These are phyloP conservation scores for Hypoxylon sp. DNA, from an alignment of 2,329 filamentous ascomycete genomes.

Conservation along the genomic window DNA sequence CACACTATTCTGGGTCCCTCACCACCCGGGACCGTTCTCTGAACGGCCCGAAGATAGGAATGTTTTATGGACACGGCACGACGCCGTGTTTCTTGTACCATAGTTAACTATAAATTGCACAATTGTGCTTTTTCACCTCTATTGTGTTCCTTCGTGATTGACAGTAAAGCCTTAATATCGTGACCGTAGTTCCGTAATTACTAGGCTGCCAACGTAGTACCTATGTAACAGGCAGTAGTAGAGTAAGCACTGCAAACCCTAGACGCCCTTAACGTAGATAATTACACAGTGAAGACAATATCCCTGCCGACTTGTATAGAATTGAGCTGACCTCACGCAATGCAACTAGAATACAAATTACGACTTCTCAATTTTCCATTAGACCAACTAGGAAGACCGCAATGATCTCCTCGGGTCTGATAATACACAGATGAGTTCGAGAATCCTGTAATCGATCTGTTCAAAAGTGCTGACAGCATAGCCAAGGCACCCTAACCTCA, in stretches of 20 bases:
- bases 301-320: not conserved
- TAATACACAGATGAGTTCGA: not conserved
- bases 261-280: not conserved
- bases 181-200: slow-evolving; percentile 1
- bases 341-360: not conserved
- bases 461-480: not conserved
- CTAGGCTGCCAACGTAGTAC: slow-evolving; percentile 1
- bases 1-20: not conserved
- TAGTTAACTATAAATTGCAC: not conserved
- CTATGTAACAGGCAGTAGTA: not conserved
- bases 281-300: not conserved
- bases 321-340: not conserved
- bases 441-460: not conserved
- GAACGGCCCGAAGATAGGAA: too few species aligned
- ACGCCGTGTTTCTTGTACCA: too few species aligned
- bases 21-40: too few species aligned
- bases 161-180: not conserved
- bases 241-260: not conserved
- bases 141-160: not conserved
- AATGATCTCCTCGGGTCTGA: not conserved
- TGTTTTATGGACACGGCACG: too few species aligned
- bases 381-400: not conserved
- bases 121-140: not conserved
- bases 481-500: not conserved
- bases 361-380: not conserved